phyloP scores from a whole-genome alignment of 2,329 filamentous ascomycete species.

The Pyrenochaeta sp. region DNA sequence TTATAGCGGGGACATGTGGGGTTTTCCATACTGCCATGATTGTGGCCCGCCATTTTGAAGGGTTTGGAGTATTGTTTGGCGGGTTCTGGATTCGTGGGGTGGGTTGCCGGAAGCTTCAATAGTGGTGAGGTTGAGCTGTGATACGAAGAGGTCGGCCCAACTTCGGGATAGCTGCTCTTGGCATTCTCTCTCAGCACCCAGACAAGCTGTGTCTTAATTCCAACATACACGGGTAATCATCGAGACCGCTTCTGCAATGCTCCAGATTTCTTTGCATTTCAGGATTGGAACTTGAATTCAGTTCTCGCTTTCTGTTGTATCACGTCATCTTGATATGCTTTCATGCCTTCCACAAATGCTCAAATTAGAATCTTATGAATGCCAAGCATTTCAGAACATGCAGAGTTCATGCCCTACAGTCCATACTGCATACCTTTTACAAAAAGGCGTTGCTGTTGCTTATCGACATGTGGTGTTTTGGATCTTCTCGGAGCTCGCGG shows the following conservation, averaged over 20 bases:
- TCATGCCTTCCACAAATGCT: too few species aligned
- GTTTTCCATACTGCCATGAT: constrained; percentile 31
- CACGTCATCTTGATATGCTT: too few species aligned
- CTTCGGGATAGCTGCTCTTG: constrained; percentile 28
- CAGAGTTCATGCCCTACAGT: not conserved
- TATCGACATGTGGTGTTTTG: not conserved
- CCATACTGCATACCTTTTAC: too few species aligned
- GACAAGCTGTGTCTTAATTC: not conserved
- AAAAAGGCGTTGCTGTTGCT: not conserved
- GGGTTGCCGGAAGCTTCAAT: constrained; percentile 6
- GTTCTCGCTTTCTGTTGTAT: too few species aligned
- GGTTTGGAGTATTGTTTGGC: constrained; percentile 17
- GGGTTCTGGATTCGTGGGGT: constrained; percentile 20
- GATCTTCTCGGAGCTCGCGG: constrained; percentile 2
- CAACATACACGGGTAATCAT: not conserved
- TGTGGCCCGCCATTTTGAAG: constrained; percentile 41
- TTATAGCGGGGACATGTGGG: not conserved
- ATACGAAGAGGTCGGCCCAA: constrained; percentile 26
- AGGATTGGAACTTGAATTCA: too few species aligned
- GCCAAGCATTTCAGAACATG: too few species aligned
- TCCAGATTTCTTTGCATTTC: too few species aligned
- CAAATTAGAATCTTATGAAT: too few species aligned
- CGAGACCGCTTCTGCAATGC: too few species aligned
- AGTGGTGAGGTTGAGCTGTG: constrained; percentile 24
- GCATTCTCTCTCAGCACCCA: constrained; percentile 3